Evolutionary conservation across 768 basidiomycete genomes (phyloP).

Genomic region (Panaeolus cyanescens): DNA sequence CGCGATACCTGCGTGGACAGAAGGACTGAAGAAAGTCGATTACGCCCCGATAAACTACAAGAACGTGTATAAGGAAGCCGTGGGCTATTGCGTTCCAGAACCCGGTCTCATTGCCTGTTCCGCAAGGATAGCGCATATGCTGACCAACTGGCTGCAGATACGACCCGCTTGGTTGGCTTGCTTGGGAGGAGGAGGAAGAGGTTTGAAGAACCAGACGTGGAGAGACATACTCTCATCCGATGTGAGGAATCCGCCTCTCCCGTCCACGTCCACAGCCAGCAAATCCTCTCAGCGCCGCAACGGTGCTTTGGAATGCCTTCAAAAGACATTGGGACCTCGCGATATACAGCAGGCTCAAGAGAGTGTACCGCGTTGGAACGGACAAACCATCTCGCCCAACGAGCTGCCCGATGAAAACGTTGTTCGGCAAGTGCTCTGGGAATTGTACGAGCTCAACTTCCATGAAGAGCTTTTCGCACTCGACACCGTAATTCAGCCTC

Average conservation of each 20-base stretch:
- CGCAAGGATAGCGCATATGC: neutral
- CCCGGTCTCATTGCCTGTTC: neutral
- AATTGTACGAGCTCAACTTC: constrained; percentile 6
- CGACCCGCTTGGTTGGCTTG: neutral
- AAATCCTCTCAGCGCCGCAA: neutral
- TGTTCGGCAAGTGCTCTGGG: constrained; percentile 5
- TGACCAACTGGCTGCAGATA: neutral
- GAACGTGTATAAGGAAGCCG: neutral
- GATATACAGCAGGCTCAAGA: too few species aligned
- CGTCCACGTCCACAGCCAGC: neutral
- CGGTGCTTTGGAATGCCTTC: neutral
- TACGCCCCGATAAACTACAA: too few species aligned
- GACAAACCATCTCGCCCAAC: neutral
- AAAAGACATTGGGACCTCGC: too few species aligned
- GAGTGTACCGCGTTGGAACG: constrained; percentile 1
- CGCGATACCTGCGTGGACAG: neutral
- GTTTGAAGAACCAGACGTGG: neutral
- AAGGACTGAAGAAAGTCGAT: neutral
- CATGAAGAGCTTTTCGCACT: neutral
- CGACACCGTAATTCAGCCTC: too few species aligned
- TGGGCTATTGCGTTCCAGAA: neutral
- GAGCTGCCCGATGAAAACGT: neutral
- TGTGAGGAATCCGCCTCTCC: neutral
- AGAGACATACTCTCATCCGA: neutral
- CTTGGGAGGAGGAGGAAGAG: neutral